A percentile compares a stretch with the other conserved stretches of the same genome.
These are phyloP conservation scores for Prototheca cutis DNA, from an alignment of 163 green algal genomes.

Conservation along the genomic window DNA sequence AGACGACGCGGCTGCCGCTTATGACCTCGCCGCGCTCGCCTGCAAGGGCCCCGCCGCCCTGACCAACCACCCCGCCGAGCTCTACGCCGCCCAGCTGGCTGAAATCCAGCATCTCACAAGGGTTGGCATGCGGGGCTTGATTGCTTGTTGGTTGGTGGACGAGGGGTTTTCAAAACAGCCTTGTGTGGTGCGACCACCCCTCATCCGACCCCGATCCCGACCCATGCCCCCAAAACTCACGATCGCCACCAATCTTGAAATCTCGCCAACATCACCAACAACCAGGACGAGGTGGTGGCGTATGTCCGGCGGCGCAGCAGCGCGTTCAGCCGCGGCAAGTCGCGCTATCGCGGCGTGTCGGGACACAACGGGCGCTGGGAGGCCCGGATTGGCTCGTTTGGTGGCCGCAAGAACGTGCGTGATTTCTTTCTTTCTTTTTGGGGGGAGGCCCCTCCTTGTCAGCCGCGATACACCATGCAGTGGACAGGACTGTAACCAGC, in stretches of 20 bases:
- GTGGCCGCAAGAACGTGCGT: constrained; percentile 54
- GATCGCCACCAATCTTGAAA: too few species aligned
- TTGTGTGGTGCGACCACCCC: too few species aligned
- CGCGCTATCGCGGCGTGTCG: constrained; percentile 47
- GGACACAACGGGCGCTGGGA: constrained; percentile 55
- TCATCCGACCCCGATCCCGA: too few species aligned
- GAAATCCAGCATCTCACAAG: constrained; percentile 21
- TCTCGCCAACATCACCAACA: too few species aligned
- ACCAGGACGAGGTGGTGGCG: constrained; percentile 56
- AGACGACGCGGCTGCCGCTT: constrained; percentile 41
- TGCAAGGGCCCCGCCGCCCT: constrained; percentile 42
- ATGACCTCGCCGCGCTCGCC: constrained; percentile 56
- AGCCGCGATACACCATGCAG: too few species aligned
- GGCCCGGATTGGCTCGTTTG: constrained; percentile 52
- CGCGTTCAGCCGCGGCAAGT: constrained; percentile 50
- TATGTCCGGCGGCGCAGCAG: constrained; percentile 41
- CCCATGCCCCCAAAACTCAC: too few species aligned
- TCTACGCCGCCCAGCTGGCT: constrained; percentile 30
- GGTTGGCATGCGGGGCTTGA: too few species aligned
- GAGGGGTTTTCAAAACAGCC: too few species aligned
- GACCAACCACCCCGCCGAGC: constrained; percentile 33
- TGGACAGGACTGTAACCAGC: too few species aligned
- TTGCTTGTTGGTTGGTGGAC: too few species aligned
- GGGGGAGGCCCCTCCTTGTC: too few species aligned
- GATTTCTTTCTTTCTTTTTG: too few species aligned